A percentile compares a stretch with the other conserved stretches of the same genome.
These are phyloP conservation scores for Acanthamoeba royreba DNA, from an alignment of 208 protist species.

Conservation along the genomic window DNA sequence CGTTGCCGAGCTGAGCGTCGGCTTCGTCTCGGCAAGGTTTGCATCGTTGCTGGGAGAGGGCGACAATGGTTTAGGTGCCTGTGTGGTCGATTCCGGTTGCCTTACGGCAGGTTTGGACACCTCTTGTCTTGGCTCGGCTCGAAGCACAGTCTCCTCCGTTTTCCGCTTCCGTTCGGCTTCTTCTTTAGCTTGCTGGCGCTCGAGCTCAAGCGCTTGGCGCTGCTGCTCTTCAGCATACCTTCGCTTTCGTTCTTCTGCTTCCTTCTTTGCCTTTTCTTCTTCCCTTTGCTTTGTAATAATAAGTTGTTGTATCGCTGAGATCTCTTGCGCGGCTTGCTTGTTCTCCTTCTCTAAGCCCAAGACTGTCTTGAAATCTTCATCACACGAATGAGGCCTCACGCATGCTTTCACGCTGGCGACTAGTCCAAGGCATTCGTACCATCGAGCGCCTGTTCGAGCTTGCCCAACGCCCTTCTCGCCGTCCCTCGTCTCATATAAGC, in stretches of 20 bases:
- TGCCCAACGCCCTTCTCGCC: not conserved
- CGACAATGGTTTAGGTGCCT: too few relatives aligned
- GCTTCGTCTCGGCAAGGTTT: not conserved
- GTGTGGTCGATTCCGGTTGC: too few relatives aligned
- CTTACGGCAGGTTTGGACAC: too few relatives aligned
- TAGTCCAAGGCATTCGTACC: too few relatives aligned
- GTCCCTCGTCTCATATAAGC: slow-evolving; percentile 44
- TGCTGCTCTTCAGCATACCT: not conserved
- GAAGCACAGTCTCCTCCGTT: not conserved
- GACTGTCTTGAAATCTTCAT: slow-evolving; percentile 9
- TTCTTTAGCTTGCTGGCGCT: not conserved
- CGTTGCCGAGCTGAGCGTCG: not conserved
- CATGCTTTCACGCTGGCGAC: too few relatives aligned
- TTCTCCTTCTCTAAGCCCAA: slow-evolving; percentile 10
- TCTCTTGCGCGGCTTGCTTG: slow-evolving; percentile 34
- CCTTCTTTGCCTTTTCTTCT: not conserved
- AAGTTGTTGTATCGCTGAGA: not conserved
- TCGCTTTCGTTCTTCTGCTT: not conserved
- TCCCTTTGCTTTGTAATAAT: not conserved
- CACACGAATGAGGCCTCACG: too few relatives aligned
- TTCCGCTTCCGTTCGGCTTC: not conserved
- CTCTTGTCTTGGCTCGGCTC: too few relatives aligned
- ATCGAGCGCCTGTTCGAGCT: slow-evolving; percentile 28
- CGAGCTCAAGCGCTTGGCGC: too few relatives aligned
- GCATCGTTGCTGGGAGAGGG: too few relatives aligned